Percentiles rank a stretch among this genome's conserved stretches.
These are phyloP conservation scores for Naganishia sp. DNA, from an alignment of 1,284 basidiomycete species.

Conservation along the genomic window DNA sequence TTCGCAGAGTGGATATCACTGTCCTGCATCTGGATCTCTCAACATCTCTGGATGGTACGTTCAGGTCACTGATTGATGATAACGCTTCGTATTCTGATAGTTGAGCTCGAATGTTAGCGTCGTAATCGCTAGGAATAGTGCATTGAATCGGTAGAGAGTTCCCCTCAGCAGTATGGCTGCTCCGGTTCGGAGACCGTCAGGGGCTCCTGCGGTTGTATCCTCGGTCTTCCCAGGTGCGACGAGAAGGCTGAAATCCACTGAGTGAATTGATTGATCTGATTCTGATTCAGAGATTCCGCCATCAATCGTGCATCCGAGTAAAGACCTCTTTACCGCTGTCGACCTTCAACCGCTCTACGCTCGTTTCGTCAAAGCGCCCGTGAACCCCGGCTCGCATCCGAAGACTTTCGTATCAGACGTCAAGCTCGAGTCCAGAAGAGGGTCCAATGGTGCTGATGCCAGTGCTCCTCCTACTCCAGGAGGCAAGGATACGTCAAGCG, in stretches of 20 bases:
- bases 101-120: background rate
- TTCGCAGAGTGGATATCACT: too few relatives aligned
- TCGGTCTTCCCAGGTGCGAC: conserved; percentile 15
- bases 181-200: conserved; percentile 8
- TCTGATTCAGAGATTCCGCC: conserved; percentile 5
- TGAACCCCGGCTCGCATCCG: conserved; percentile 6
- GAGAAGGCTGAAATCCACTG: background rate
- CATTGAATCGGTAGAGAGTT: background rate
- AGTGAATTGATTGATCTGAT: background rate
- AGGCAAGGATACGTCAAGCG: background rate
- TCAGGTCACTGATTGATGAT: too few relatives aligned
- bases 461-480: background rate
- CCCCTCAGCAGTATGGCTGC: background rate
- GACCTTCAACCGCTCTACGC: conserved; percentile 25
- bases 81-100: too few relatives aligned
- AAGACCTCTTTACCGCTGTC: conserved; percentile 24
- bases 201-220: conserved; percentile 18
- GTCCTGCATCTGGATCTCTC: too few relatives aligned
- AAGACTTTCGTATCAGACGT: conserved; percentile 7
- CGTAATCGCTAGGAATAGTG: background rate
- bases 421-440: conserved; percentile 8
- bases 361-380: conserved; percentile 16
- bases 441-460: background rate
- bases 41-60: too few relatives aligned
- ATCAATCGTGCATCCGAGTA: conserved; percentile 12